These are phyloP conservation scores for Heterobasidion annosum DNA, from an alignment of 1,284 basidiomycete species.

Conservation along the genomic window DNA sequence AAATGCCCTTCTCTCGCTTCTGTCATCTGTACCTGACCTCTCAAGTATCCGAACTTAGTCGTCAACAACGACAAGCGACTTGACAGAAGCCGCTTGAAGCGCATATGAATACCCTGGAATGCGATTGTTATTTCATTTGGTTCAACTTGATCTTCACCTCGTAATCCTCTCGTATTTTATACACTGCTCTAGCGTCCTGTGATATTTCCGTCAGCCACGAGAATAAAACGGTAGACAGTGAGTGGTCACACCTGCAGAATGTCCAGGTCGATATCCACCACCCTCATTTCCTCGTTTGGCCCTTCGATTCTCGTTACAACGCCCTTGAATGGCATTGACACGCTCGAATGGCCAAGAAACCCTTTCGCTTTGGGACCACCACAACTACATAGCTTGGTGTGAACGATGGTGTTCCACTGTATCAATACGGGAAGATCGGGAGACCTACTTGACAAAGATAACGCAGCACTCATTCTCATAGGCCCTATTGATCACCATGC, in stretches of 20 bases:
- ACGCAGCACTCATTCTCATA: neutral
- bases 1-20: too few relatives aligned
- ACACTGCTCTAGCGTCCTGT: neutral
- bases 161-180: neutral
- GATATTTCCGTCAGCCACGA: neutral
- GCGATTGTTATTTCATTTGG: neutral
- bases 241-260: neutral
- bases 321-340: neutral
- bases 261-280: neutral
- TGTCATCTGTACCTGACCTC: too few relatives aligned
- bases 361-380: neutral
- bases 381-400: neutral
- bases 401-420: neutral
- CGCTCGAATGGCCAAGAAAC: neutral
- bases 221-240: neutral
- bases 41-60: too few relatives aligned
- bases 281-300: neutral
- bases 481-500: neutral
- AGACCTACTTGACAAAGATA: neutral
- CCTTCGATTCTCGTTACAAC: neutral
- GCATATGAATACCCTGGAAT: neutral
- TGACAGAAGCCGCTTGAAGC: neutral
- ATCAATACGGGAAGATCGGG: neutral
- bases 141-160: neutral
- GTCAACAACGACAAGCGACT: neutral